Evolutionary conservation across 768 basidiomycete species (phyloP).

Genomic region (Pisolithus microcarpus): DNA sequence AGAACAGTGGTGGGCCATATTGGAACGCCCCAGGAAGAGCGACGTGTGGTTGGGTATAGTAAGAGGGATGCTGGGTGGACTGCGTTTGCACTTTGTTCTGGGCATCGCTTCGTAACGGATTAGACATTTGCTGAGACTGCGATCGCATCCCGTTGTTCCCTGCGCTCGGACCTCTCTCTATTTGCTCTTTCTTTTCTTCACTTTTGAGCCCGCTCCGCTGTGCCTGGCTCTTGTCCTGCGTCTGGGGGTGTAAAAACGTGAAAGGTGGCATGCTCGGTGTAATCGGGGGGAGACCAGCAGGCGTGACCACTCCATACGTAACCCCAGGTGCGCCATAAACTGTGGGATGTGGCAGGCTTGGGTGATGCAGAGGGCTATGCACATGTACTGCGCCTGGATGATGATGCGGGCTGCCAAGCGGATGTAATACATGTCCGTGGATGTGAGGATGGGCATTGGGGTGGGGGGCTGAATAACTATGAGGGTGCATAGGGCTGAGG

Average conservation of each 20-base stretch:
- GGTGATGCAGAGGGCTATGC: slow-evolving; percentile 27
- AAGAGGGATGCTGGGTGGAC: slow-evolving; percentile 4
- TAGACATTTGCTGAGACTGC: slow-evolving; percentile 4
- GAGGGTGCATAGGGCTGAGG: slow-evolving; percentile 21
- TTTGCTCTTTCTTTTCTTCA: slow-evolving; percentile 3
- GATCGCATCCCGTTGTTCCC: slow-evolving; percentile 6
- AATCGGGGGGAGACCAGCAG: slow-evolving; percentile 82
- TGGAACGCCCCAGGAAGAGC: slow-evolving; percentile 15
- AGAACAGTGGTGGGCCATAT: slow-evolving; percentile 22
- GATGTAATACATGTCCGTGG: slow-evolving; percentile 12
- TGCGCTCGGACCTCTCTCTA: not conserved
- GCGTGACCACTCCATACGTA: slow-evolving; percentile 45
- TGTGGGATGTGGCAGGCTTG: slow-evolving; percentile 16
- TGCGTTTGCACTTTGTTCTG: not conserved
- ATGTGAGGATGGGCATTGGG: not conserved
- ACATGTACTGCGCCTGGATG: slow-evolving; percentile 22
- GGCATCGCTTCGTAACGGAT: not conserved
- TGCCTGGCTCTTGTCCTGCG: slow-evolving; percentile 13
- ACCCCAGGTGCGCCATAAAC: slow-evolving; percentile 7
- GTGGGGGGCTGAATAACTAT: slow-evolving; percentile 16
- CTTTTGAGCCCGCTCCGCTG: slow-evolving; percentile 7
- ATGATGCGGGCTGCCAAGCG: slow-evolving; percentile 26
- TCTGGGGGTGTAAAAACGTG: slow-evolving; percentile 62
- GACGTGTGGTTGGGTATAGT: slow-evolving; percentile 9
- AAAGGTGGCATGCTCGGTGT: slow-evolving; percentile 98